Evolutionary conservation across 2,329 filamentous ascomycete genomes (phyloP), one percentile per base, ranked within the genome.

Genomic region (Camptophora hylomeconis): DNA sequence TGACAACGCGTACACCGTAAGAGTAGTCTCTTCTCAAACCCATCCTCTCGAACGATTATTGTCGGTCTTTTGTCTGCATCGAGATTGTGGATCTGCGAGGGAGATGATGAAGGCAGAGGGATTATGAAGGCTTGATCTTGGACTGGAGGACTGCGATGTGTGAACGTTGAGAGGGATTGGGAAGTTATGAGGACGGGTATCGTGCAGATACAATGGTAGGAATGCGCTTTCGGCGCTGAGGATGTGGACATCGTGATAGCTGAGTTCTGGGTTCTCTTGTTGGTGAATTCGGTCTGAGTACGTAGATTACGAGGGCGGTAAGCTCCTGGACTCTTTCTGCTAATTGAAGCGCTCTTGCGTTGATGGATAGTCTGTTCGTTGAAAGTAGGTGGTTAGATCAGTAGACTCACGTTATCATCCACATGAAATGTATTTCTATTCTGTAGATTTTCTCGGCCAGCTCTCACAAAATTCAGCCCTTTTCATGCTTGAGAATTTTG

Each of bases 11-110:
- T 63, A 51, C 76, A 81, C 13, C 66, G 57, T 38, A 69, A 56
- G 4, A 71, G 41, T 32, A 65, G 57, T 11, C 76, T 53, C 56
- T 76, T 79, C 56, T 80, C 76, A 37, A 79, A 79, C 4, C 75
- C 76, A 34, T 76, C 69, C 37, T 65, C 61, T 7, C 66, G 57
- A 2, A 64, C 55, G 5, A 76, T 54, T 0, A 76, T 52, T 7
- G 61, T 58, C 5, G 65, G 49, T 20, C 60, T 61, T 1, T 54
- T 48, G 33, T 71, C 67, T 1, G 54, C 51, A 2, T 54, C 45
- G 0, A 66, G 60, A 67, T 67, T 36, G 66, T 66, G 45, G 60
- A 54, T 31, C 3, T 42, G 32, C 8, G 48, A 39, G 17, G 40
- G 33, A 28, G 48, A 38, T 16, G 26, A 19, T 12, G 39, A 26